Evolutionary conservation across 1,139 yeast species (phyloP), one percentile per base, ranked within the genome.

Genomic region (Nakaseomyces glabratus): DNA sequence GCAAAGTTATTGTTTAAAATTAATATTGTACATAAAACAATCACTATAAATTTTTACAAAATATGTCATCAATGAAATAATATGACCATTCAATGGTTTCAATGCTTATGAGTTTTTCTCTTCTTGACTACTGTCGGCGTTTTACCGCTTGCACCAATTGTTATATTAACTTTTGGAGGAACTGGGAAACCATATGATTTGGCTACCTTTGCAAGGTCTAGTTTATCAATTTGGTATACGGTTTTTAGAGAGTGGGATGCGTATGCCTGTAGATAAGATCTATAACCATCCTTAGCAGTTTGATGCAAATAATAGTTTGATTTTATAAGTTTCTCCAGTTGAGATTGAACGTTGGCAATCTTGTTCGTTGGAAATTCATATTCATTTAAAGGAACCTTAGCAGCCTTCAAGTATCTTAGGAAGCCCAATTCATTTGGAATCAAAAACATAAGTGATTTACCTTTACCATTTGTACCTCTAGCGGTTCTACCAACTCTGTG

Each of bases 401-500:
- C 96, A 6, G 94, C 93, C 61, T 90, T 90, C 55, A 90, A 71
- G 59, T 90, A 90, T 53, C 97, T 73, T 56, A 90, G 66, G 65
- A 90, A 93, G 4, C 98, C 98, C 37, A 93, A 71, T 62, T 90
- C 99, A 30, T 76, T 77, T 28, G 98, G 97, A 3, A 90, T 79
- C 59, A 90, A 69, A 62, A 90, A 90, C 97, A 90, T 88, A 44
- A 90, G 68, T 11, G 95, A 82, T 61, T 80, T 84, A 47, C 99
- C 99, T 57, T 80, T 80, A 39, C 95, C 97, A 34, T 72, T 58
- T 14, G 93, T 71, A 40, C 97, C 98, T 65, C 98, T 77, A 12
- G 98, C 98, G 18, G 98, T 90, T 69, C 98, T 79, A 45, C 98
- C 98, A 23, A 90, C 97, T 61, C 97, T 77, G 63, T 90, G 98